Evolutionary conservation across 2,329 filamentous ascomycete genomes (phyloP), one percentile per base, ranked within the genome.

Genomic region (Erysiphe pulchra): DNA sequence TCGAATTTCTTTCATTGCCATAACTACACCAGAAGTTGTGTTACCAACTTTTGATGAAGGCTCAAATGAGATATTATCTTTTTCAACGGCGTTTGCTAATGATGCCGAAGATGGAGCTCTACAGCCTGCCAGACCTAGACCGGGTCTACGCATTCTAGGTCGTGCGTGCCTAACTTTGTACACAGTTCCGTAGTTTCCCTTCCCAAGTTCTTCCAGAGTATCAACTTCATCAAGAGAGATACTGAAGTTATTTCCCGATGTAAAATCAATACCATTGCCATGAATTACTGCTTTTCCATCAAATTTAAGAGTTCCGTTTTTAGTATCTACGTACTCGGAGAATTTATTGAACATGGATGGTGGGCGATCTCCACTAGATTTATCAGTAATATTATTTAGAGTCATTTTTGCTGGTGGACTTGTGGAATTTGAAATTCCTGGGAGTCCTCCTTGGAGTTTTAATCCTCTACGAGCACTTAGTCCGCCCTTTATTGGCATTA

Each of bases 1-100:
- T 17, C 90, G 75, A 55, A 98, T 92, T 62, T 98, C 90, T 61
- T 98, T 98, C 90, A 98, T 98, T 13, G 90, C 90, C 90, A 98
- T 95, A 48, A 93, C 69, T 44, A 81, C 73, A 16, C 87, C 85
- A 0, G 76, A 77, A 0, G 66, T 67, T 39, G 71, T 73, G 4
- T 63, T 64, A 43, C 47, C 46, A 45, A 46, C 28, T 42, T 49
- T 53, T n/a, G 57, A 56, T 42, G 53, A 60, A 20, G 52, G 47
- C 13, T 60, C 58, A 12, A 53, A 48, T 0, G 53, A 47, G 0
- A 57, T 56, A 11, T 57, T 56, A 3, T 59, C 53, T 5, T 53
- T 48, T 11, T 62, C 52, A 8, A 56, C 20, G 2, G 57, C 55
- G 9, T 57, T 53, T 8, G 61, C 57, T 17, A 64, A 60, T 16